Percentiles rank a stretch among this genome's conserved stretches.
Conservation (phyloP, 345 rosid genomes). For the Gossypium longicalyx region DNA sequence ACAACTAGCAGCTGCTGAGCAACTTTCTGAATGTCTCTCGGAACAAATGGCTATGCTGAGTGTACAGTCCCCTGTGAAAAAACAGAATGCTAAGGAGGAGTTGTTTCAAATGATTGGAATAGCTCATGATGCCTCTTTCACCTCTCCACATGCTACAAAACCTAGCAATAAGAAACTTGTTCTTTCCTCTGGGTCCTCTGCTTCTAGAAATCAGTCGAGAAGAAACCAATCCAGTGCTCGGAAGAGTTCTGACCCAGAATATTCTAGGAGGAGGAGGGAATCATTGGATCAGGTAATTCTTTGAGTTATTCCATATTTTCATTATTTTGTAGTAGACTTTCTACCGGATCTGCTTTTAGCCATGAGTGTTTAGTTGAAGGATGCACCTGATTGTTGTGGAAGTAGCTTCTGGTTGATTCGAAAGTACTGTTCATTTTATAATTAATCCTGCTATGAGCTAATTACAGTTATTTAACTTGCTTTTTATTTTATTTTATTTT, state of each 20-base stretch:
- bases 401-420: neutral
- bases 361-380: neutral
- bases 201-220: constrained; percentile 50
- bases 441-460: neutral
- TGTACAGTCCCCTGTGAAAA: constrained; percentile 61
- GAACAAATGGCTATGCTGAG: constrained; percentile 76
- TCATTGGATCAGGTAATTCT: constrained; percentile 69
- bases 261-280: constrained; percentile 84
- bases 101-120: constrained; percentile 84
- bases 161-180: constrained; percentile 34
- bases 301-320: neutral
- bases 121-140: constrained; percentile 70
- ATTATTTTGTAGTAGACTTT: neutral
- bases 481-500: neutral
- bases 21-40: constrained; percentile 78
- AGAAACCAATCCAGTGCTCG: constrained; percentile 51
- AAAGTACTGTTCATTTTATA: neutral
- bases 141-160: constrained; percentile 60
- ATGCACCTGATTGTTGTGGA: neutral
- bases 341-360: neutral
- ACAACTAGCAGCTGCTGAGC: constrained; percentile 82
- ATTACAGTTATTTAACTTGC: neutral
- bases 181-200: constrained; percentile 52
- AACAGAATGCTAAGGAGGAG: constrained; percentile 66
- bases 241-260: constrained; percentile 67